A percentile compares a stretch with the other conserved stretches of the same genome.
phyloP scores from a whole-genome alignment of 202 grass and related monocot genomes.

The Panicum virgatum region DNA sequence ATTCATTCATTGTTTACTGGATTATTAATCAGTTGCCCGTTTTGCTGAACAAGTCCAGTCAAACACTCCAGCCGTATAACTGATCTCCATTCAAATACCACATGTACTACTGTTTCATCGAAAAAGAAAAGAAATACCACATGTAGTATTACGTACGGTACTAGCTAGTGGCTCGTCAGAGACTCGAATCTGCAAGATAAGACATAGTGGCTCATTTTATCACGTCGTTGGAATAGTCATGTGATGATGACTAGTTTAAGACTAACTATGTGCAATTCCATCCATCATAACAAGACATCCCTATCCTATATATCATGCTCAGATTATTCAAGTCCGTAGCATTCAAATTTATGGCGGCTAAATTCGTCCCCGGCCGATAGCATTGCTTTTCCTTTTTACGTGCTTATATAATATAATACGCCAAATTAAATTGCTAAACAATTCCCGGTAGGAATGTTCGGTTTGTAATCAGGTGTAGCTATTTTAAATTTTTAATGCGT shows the following conservation, averaged over 20 bases:
- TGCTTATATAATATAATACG: background rate
- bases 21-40: background rate
- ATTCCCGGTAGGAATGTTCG: background rate
- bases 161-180: background rate
- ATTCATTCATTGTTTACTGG: background rate
- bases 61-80: background rate
- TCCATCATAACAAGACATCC: background rate
- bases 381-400: background rate
- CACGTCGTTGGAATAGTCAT: conserved; percentile 26
- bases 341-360: background rate
- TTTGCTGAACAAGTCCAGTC: conserved; percentile 25
- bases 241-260: background rate
- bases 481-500: background rate
- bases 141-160: background rate
- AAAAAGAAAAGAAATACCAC: background rate
- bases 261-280: background rate
- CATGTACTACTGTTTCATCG: too few species aligned
- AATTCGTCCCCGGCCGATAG: background rate
- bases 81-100: background rate
- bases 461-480: background rate
- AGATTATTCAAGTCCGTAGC: background rate
- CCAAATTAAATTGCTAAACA: background rate
- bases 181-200: background rate
- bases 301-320: background rate
- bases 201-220: background rate